A percentile compares a stretch with the other conserved stretches of the same genome.
Evolutionary conservation across 176 grass and related monocot species (phyloP).

Genomic region (Eragrostis nindensis): DNA sequence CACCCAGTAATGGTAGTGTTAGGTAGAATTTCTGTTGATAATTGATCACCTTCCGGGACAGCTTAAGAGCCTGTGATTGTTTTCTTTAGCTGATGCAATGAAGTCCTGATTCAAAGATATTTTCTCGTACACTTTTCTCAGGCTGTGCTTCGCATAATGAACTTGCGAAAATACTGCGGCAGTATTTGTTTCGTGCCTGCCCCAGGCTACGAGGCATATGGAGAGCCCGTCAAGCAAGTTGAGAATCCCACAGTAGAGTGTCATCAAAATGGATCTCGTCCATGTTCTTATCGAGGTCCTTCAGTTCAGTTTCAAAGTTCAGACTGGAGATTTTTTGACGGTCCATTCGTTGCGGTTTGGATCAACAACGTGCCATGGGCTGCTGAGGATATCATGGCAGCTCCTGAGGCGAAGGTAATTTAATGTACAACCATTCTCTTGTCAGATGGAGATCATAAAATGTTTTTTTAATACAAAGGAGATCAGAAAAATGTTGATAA

Average conservation of each 20-base stretch:
- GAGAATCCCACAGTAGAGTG: constrained; percentile 2
- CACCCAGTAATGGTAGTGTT: background rate
- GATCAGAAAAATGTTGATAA: background rate
- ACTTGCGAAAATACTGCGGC: constrained; percentile 64
- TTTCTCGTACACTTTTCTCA: constrained; percentile 26
- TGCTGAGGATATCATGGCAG: constrained; percentile 60
- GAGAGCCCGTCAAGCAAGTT: constrained; percentile 57
- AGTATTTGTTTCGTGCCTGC: constrained; percentile 69
- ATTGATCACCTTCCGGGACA: background rate
- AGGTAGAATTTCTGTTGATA: background rate
- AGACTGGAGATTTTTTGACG: constrained; percentile 67
- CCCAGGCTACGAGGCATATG: constrained; percentile 71
- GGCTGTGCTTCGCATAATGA: constrained; percentile 74
- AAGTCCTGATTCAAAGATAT: background rate
- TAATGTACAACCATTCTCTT: background rate
- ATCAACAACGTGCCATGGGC: constrained; percentile 81
- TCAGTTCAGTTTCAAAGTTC: constrained; percentile 42
- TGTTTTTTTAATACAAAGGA: background rate
- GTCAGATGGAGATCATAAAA: background rate
- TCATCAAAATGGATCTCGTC: constrained; percentile 23
- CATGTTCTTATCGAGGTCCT: constrained; percentile 56
- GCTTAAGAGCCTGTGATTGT: background rate
- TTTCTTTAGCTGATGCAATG: background rate
- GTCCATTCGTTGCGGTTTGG: constrained; percentile 78
- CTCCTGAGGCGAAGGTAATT: constrained; percentile 75